Evolutionary conservation across 192 early-diverging fungal species (phyloP), one percentile per base, ranked within the genome.

Genomic region (Backusella westeae): DNA sequence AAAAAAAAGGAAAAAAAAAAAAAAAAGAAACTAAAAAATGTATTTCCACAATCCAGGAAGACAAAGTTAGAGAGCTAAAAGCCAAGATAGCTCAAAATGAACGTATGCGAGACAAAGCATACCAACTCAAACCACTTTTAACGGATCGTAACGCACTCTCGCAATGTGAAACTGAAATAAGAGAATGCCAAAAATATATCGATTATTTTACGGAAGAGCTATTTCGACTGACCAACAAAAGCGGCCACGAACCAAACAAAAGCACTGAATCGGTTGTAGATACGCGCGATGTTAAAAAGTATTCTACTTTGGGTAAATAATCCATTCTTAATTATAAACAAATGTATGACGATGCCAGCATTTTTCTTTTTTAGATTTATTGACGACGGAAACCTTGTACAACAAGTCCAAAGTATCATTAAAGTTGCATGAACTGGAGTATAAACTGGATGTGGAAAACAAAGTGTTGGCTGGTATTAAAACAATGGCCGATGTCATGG

Each of bases 401-500:
- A 90, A 90, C 6, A 87, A 81, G n/a, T 88, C 90, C 56, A 91
- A 92, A 83, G 88, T 94, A 46, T 91, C 92, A 42, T 83, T 92
- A 79, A 96, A 96, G 82, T 86, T 98, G 23, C 89, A 90, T 41
- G 95, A 97, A 82, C 87, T 97, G 36, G 91, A 91, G 41, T 92
- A 90, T 78, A 98, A 98, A 84, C 90, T 99, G 17, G 94, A 96
- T 69, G 92, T 99, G 23, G 98, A 99, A 85, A 91, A 88, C 77
- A 96, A 97, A 83, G 91, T 99, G n/a, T 87, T 91, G 75, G 92
- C 89, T 35, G 96, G 94, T 35, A 93, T 92, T 12, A 89, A 95
- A 77, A 85, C 89, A 56, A 90, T 97, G 76, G 83, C 74, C 14
- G 70, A 79, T 66, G 88, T 86, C 42, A 82, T 85, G 38, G 85